Evolutionary conservation across 768 basidiomycete genomes (phyloP), one percentile per base, ranked within the genome.

Genomic region (Suillus ampliporus): DNA sequence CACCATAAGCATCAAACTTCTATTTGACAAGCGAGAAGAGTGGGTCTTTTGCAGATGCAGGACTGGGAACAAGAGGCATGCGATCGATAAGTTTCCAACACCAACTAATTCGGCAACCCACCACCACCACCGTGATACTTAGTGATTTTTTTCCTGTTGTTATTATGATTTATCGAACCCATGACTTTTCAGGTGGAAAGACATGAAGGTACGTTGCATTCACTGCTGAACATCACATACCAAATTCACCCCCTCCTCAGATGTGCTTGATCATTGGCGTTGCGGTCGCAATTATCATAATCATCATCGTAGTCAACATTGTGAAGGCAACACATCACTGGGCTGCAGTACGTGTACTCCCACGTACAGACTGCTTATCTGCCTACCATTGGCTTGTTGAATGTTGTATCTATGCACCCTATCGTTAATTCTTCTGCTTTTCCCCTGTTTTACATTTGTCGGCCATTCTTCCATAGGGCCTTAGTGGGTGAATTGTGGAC

Each of bases 241-340:
- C 23, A 58, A 66, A 15, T 61, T 65, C 19, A 68, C 46, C 9
- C 23, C 26, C 7, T 62, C 23, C 26, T 69, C 66, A 96, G 92
- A 97, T 97, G 97, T 89, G 95, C 78, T 89, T 99, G 77, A 95
- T 98, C 77, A 97, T 99, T 70, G 93, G 90, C 61, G 83, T 91
- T 51, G 94, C 92, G 59, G 90, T 99, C 70, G 85, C 85, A 54
- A 86, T 99, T 61, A 92, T 99, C 74, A 85, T 98, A 68, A 83
- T 96, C 76, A 95, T 99, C 80, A 97, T 99, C 74, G 90, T 99
- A 69, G 94, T 98, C 58, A 93, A 92, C 35, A 89, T 98, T 71
- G 92, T 97, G 73, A 95, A 94, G 81, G 87, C 94, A 74, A 91
- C 89, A 67, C 75, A 86, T 63, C 78, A 86, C 54, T 81, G 79